Evolutionary conservation across 2,329 filamentous ascomycete genomes (phyloP).

Genomic region (Zymoseptoria tritici): DNA sequence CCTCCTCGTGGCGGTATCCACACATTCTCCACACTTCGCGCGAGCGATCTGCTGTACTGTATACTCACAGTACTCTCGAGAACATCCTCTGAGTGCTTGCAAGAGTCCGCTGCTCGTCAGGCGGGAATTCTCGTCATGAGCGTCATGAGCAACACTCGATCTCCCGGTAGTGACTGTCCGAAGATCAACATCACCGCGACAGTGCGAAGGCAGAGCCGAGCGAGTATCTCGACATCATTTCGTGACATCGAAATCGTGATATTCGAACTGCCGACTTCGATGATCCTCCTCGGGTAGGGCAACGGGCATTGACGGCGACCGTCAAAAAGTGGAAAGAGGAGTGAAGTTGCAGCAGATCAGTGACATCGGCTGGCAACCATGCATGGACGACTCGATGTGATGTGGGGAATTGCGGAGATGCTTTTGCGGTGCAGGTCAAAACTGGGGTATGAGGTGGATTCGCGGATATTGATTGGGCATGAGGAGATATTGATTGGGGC

Average conservation of each 20-base stretch:
- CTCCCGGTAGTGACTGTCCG: no score
- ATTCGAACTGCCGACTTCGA: background rate
- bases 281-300: background rate
- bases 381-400: background rate
- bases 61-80: background rate
- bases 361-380: background rate
- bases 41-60: background rate
- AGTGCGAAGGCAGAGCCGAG: background rate
- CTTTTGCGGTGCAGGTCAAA: background rate
- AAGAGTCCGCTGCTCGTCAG: no score
- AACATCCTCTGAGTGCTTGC: no score
- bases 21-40: background rate
- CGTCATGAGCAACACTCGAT: background rate
- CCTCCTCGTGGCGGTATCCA: background rate
- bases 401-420: background rate
- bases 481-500: background rate
- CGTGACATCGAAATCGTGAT: background rate
- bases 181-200: no score
- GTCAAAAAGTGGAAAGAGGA: background rate
- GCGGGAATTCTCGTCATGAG: no score
- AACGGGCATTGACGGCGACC: background rate
- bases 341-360: background rate
- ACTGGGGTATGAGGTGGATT: background rate
- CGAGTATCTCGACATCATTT: background rate
- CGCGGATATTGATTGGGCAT: background rate